phyloP scores from a whole-genome alignment of 2,329 filamentous ascomycete species.

The Fusarium sp. region DNA sequence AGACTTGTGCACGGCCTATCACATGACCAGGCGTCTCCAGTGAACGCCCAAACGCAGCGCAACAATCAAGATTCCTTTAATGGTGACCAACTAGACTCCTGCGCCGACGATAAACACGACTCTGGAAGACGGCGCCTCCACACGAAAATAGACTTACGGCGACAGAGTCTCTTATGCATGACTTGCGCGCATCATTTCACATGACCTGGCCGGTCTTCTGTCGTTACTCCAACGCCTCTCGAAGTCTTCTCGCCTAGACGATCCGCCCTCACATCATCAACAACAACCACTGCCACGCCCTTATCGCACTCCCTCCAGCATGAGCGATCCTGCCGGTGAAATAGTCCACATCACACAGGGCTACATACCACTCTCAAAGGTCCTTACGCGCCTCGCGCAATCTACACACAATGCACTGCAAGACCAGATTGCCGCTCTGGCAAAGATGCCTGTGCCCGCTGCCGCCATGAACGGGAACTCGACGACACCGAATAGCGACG shows the following conservation, averaged over 20 bases:
- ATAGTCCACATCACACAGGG: constrained; percentile 78
- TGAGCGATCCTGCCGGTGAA: constrained; percentile 70
- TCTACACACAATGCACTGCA: constrained; percentile 82
- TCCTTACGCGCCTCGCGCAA: constrained; percentile 84
- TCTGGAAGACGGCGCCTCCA: neutral
- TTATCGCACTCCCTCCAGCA: constrained; percentile 50
- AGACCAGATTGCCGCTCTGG: constrained; percentile 75
- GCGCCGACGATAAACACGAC: constrained; percentile 10
- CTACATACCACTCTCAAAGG: constrained; percentile 78
- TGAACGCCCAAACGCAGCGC: constrained; percentile 14
- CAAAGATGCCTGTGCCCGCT: constrained; percentile 71
- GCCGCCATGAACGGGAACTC: constrained; percentile 63
- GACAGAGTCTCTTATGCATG: constrained; percentile 10
- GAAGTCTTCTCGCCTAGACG: constrained; percentile 23
- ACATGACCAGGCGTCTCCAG: constrained; percentile 27
- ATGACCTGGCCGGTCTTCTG: constrained; percentile 45
- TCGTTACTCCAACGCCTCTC: constrained; percentile 31
- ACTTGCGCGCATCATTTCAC: constrained; percentile 40
- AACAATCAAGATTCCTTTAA: constrained; percentile 24
- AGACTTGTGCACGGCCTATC: constrained; percentile 42
- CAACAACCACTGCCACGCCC: constrained; percentile 29
- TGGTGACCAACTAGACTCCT: neutral
- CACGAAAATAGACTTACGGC: neutral
- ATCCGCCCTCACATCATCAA: constrained; percentile 29
- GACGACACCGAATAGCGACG: constrained; percentile 45